A percentile compares a stretch with the other conserved stretches of the same genome.
phyloP scores from a whole-genome alignment of 2,329 filamentous ascomycete genomes.

The Claviceps sp. region DNA sequence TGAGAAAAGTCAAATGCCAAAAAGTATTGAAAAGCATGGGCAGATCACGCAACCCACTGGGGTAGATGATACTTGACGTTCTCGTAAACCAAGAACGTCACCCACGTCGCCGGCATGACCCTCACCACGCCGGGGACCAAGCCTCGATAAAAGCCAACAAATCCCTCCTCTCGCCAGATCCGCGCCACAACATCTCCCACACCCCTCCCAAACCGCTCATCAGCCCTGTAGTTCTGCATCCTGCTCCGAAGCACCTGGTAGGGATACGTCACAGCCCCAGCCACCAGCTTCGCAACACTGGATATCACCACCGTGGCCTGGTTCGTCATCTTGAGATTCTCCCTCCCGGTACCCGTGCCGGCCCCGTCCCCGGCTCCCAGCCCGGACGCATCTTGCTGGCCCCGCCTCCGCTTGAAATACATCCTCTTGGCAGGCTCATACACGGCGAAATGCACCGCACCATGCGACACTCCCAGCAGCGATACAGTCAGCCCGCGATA shows the following conservation, averaged over 20 bases:
- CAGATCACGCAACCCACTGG: slow-evolving; percentile 16
- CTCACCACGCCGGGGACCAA: slow-evolving; percentile 78
- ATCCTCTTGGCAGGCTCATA: slow-evolving; percentile 60
- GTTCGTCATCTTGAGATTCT: slow-evolving; percentile 39
- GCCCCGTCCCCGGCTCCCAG: neutral
- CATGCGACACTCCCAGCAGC: slow-evolving; percentile 77
- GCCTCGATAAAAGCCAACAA: slow-evolving; percentile 81
- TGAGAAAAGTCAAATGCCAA: neutral
- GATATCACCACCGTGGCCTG: slow-evolving; percentile 71
- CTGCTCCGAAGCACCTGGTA: slow-evolving; percentile 86
- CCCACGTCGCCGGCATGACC: slow-evolving; percentile 88
- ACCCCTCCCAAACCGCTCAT: slow-evolving; percentile 57
- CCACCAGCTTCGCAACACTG: slow-evolving; percentile 70
- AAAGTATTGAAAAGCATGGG: neutral
- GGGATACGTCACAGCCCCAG: slow-evolving; percentile 83
- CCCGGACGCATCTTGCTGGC: neutral
- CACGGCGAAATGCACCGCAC: slow-evolving; percentile 88
- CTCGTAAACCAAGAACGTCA: slow-evolving; percentile 95
- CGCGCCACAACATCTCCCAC: slow-evolving; percentile 55
- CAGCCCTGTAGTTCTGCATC: slow-evolving; percentile 79
- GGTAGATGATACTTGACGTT: slow-evolving; percentile 68
- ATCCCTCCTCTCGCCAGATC: slow-evolving; percentile 68
- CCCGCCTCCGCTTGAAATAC: slow-evolving; percentile 28
- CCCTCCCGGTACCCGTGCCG: neutral
- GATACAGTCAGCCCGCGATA: slow-evolving; percentile 79